A percentile compares a stretch with the other conserved stretches of the same genome.
phyloP scores from a whole-genome alignment of 352 stramenopile genomes.

The Albugo candida region DNA sequence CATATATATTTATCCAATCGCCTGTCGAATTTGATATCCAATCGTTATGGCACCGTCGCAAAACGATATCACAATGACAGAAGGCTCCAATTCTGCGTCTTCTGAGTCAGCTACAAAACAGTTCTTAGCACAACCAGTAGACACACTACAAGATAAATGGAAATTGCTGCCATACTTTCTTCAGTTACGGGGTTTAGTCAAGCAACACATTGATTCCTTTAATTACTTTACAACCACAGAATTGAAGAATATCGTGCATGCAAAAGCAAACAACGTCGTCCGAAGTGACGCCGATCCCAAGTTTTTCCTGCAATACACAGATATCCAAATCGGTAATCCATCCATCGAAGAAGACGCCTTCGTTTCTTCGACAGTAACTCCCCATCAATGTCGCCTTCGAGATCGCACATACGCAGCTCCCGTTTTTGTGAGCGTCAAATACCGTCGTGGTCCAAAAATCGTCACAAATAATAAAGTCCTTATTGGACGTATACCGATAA shows the following conservation, averaged over 20 bases:
- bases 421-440: constrained; percentile 98
- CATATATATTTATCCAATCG: no score
- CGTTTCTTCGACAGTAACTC: constrained; percentile 82
- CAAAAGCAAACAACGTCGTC: constrained; percentile 82
- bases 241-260: constrained; percentile 97
- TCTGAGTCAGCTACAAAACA: no score
- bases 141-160: constrained; percentile 91
- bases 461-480: constrained; percentile 95
- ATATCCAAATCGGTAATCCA: constrained; percentile 94
- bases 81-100: no score
- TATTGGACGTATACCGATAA: constrained; percentile 95
- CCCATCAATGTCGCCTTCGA: constrained; percentile 95
- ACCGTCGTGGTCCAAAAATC: constrained; percentile 93
- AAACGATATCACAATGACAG: no score
- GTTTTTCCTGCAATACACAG: constrained; percentile 97
- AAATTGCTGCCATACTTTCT: constrained; percentile 97
- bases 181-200: constrained; percentile 78
- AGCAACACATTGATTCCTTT: constrained; percentile 99
- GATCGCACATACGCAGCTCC: constrained; percentile 98
- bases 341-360: constrained; percentile 95
- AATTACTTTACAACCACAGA: constrained; percentile 98
- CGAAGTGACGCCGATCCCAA: constrained; percentile 91
- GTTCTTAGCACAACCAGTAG: constrained; percentile 38
- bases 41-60: no score
- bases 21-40: no score